Conservation (phyloP, 176 grass and related monocot genomes). For the Saccharum spontaneum region DNA sequence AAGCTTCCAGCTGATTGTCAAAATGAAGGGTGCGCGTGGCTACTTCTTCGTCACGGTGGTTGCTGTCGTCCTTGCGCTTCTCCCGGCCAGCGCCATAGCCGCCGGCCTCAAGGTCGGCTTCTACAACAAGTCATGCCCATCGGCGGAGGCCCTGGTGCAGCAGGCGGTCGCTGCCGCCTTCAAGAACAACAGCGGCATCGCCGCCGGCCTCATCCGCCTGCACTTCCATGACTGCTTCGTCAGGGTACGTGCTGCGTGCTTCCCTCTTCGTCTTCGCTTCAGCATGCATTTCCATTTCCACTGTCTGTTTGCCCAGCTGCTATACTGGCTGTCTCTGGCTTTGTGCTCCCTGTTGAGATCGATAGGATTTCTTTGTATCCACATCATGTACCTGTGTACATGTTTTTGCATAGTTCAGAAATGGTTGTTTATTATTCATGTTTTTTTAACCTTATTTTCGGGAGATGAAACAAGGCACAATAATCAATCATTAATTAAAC, state of each 20-base stretch:
- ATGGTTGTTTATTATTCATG: neutral
- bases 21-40: neutral
- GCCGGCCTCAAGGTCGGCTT: constrained; percentile 57
- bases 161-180: constrained; percentile 52
- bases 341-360: neutral
- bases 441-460: too few relatives aligned
- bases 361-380: neutral
- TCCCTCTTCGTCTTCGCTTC: neutral
- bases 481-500: too few relatives aligned
- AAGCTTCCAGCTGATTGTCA: neutral
- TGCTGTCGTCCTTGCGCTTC: neutral
- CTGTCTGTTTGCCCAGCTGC: neutral
- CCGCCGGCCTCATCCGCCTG: constrained; percentile 66
- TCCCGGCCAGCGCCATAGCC: neutral
- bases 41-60: neutral
- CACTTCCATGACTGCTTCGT: constrained; percentile 93
- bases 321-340: too few relatives aligned
- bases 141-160: constrained; percentile 55
- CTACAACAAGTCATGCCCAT: constrained; percentile 48
- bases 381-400: neutral
- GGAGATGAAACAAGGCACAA: too few relatives aligned
- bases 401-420: neutral
- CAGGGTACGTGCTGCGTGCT: constrained; percentile 13
- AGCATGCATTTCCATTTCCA: neutral
- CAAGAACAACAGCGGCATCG: constrained; percentile 52